A percentile compares a stretch with the other conserved stretches of the same genome.
Conservation (phyloP, 2,329 filamentous ascomycete species). For the Colletotrichum sidae region DNA sequence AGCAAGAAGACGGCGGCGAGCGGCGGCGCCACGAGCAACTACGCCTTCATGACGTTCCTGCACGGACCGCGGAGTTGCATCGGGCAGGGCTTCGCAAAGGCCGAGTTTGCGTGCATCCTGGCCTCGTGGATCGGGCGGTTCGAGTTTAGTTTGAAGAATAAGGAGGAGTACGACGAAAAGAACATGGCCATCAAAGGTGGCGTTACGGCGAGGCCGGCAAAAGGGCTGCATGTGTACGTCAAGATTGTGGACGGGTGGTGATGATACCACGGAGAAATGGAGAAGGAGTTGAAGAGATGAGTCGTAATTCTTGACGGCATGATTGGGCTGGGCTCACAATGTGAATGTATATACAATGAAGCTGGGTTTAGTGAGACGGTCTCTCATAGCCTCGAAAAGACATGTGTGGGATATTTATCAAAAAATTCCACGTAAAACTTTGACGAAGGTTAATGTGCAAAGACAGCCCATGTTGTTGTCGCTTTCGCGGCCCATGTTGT, state of each 20-base stretch:
- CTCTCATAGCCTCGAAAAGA: no score
- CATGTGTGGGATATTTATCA: no score
- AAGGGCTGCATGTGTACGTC: constrained; percentile 77
- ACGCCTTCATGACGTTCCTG: constrained; percentile 83
- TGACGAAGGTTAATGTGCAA: no score
- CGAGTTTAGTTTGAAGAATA: constrained; percentile 67
- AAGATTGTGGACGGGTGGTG: constrained; percentile 59
- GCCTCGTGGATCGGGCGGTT: constrained; percentile 83
- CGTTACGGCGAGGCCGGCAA: constrained; percentile 78
- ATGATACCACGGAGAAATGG: background rate
- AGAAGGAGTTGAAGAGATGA: no score
- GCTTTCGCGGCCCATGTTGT: no score
- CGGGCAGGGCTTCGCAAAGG: constrained; percentile 81
- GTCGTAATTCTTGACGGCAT: no score
- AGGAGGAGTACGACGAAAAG: constrained; percentile 73
- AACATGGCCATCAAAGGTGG: constrained; percentile 76
- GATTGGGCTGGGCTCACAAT: no score
- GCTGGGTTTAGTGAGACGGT: no score
- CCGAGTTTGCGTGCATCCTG: constrained; percentile 86
- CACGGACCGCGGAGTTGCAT: constrained; percentile 91
- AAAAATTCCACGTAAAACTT: no score
- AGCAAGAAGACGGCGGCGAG: constrained; percentile 62
- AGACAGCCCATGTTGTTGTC: no score
- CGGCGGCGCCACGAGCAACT: constrained; percentile 82
- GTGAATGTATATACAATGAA: no score